A percentile compares a stretch with the other conserved stretches of the same genome.
Conservation (phyloP, 306 rosid genomes). For the Prunus campanulata region DNA sequence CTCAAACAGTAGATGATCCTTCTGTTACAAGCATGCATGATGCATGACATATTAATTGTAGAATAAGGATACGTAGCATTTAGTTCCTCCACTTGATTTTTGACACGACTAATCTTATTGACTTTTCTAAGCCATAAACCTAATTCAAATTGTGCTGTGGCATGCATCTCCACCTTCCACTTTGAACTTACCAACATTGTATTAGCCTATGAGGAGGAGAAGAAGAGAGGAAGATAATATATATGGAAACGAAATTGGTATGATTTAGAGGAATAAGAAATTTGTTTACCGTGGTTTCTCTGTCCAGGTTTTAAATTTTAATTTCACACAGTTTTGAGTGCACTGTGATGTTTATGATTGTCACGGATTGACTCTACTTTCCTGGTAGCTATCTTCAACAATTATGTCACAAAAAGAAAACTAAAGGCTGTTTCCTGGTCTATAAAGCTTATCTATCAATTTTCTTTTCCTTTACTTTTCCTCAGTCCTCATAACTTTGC, state of each 20-base stretch:
- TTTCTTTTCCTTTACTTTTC: constrained; percentile 5
- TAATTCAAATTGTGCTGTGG: background rate
- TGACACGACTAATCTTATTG: background rate
- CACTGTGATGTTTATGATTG: background rate
- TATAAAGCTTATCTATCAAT: background rate
- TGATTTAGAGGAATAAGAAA: no score
- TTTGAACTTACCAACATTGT: no score
- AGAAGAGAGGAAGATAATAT: no score
- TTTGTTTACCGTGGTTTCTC: no score
- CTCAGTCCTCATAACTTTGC: background rate
- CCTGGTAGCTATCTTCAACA: background rate
- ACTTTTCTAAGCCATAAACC: background rate
- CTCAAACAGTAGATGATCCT: no score
- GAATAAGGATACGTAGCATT: background rate
- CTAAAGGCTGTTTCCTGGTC: constrained; percentile 2
- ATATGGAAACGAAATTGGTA: no score
- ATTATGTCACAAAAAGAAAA: background rate
- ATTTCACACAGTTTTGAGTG: no score
- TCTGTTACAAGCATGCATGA: background rate
- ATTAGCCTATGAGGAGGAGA: no score
- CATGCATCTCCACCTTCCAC: no score
- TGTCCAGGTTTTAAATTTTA: no score
- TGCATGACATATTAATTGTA: background rate
- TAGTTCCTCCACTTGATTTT: background rate
- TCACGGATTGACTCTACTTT: constrained; percentile 7